Evolutionary conservation across 352 stramenopile genomes (phyloP).

Genomic region (Phytophthora pinifolia): DNA sequence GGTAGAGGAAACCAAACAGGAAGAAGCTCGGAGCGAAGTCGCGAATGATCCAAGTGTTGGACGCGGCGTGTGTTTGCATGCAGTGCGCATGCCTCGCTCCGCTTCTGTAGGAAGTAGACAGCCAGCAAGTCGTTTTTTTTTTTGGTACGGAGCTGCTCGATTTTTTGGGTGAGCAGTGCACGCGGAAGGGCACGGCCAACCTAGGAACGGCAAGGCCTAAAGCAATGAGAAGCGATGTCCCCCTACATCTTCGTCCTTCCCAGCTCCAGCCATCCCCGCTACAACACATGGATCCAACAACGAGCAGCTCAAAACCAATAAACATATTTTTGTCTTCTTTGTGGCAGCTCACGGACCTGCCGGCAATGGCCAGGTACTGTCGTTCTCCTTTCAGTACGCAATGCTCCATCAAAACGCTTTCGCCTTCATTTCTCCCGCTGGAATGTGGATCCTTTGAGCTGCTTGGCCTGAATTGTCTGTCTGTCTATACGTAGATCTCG

Average conservation of each 20-base stretch:
- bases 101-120: conserved; percentile 40
- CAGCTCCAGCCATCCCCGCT: conserved; percentile 10
- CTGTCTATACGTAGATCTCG: conserved; percentile 85
- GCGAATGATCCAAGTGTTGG: conserved; percentile 46
- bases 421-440: conserved; percentile 18
- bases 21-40: conserved; percentile 28
- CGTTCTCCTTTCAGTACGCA: neutral
- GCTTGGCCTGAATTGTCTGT: neutral
- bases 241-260: conserved; percentile 24
- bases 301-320: conserved; percentile 36
- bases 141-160: conserved; percentile 30
- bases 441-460: conserved; percentile 4
- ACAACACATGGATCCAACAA: conserved; percentile 21
- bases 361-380: neutral
- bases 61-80: conserved; percentile 30
- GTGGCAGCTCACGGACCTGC: neutral
- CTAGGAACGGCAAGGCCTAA: conserved; percentile 37
- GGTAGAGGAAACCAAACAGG: conserved; percentile 25
- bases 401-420: conserved; percentile 16
- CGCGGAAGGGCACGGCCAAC: conserved; percentile 30
- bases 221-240: conserved; percentile 34
- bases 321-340: conserved; percentile 35
- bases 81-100: conserved; percentile 29
- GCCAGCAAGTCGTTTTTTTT: conserved; percentile 20
- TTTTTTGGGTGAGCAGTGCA: conserved; percentile 15